A percentile compares a stretch with the other conserved stretches of the same genome.
These are phyloP conservation scores for Naganishia sp. DNA, from an alignment of 1,284 basidiomycete genomes.

Conservation along the genomic window DNA sequence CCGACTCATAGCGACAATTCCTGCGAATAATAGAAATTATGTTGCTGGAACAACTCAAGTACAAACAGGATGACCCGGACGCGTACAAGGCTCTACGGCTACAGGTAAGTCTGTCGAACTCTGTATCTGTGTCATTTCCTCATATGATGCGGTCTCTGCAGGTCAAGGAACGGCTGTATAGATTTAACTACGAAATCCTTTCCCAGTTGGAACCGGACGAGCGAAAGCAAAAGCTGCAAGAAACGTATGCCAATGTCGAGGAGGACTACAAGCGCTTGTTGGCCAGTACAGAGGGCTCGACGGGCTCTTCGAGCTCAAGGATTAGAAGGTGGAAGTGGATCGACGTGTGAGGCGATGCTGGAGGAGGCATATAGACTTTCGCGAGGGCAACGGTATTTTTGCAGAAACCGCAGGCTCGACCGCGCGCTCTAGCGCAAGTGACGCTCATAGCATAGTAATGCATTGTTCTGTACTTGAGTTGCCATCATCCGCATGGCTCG, in stretches of 20 bases:
- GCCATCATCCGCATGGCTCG: no score
- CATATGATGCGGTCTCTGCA: constrained; percentile 43
- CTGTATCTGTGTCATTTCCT: not conserved
- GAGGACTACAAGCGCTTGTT: constrained; percentile 85
- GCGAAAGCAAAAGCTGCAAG: constrained; percentile 82
- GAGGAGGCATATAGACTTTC: not conserved
- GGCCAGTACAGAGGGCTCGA: constrained; percentile 45
- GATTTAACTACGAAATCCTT: constrained; percentile 91
- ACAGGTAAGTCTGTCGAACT: constrained; percentile 40
- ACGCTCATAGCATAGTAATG: no score
- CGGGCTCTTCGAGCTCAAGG: not conserved
- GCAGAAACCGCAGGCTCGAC: no score
- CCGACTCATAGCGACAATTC: constrained; percentile 76
- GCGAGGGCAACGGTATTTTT: not conserved
- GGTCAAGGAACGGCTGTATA: constrained; percentile 89
- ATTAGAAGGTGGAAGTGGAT: constrained; percentile 28
- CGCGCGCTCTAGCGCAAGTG: no score
- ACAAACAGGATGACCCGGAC: constrained; percentile 62
- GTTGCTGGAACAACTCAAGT: constrained; percentile 65
- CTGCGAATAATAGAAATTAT: constrained; percentile 90
- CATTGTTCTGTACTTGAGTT: no score
- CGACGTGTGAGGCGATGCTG: not conserved
- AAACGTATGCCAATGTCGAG: constrained; percentile 84
- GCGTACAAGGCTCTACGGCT: constrained; percentile 69
- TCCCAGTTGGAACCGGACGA: constrained; percentile 82